Percentiles rank a stretch among this genome's conserved stretches.
Evolutionary conservation across 1,284 basidiomycete genomes (phyloP).

Genomic region (Pseudozyma tsukubaensis): DNA sequence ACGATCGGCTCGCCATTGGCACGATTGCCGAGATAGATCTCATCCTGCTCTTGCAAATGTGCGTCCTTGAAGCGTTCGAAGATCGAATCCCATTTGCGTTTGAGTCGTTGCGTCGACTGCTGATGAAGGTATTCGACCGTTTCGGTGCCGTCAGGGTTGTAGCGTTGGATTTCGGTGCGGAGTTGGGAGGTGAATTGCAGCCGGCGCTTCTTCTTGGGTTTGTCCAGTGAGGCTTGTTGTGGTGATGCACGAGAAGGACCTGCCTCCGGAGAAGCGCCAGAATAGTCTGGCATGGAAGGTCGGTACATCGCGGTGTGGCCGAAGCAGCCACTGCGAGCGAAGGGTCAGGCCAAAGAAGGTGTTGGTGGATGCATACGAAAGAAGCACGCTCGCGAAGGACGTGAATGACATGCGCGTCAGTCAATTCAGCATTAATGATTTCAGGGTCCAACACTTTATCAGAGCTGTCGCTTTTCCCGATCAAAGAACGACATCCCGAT

Average conservation of each 20-base stretch:
- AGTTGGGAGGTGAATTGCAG: conserved; percentile 52
- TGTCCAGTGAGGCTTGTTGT: background rate
- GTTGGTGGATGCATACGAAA: background rate
- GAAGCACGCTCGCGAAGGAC: too few species aligned
- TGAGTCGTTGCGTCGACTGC: conserved; percentile 60
- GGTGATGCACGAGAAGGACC: conserved; percentile 21
- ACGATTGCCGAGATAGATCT: conserved; percentile 63
- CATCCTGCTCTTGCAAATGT: conserved; percentile 63
- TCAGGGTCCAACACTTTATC: conserved; percentile 16
- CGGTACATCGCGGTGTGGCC: conserved; percentile 12
- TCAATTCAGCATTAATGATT: background rate
- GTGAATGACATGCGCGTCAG: conserved; percentile 11
- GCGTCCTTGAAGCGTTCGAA: conserved; percentile 64
- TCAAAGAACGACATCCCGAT: background rate
- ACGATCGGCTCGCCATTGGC: conserved; percentile 51
- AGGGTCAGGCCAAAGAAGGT: background rate
- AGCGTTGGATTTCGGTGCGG: conserved; percentile 34
- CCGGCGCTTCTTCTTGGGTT: conserved; percentile 38
- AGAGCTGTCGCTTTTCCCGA: conserved; percentile 2
- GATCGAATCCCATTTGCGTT: conserved; percentile 64
- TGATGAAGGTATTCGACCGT: conserved; percentile 59
- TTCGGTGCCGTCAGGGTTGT: conserved; percentile 59
- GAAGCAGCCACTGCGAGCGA: background rate
- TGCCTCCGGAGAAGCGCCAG: conserved; percentile 7
- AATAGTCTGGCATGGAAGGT: background rate